Percentiles rank a stretch among this genome's conserved stretches.
Conservation (phyloP, 176 grass and related monocot genomes). For the Poa pratensis region DNA sequence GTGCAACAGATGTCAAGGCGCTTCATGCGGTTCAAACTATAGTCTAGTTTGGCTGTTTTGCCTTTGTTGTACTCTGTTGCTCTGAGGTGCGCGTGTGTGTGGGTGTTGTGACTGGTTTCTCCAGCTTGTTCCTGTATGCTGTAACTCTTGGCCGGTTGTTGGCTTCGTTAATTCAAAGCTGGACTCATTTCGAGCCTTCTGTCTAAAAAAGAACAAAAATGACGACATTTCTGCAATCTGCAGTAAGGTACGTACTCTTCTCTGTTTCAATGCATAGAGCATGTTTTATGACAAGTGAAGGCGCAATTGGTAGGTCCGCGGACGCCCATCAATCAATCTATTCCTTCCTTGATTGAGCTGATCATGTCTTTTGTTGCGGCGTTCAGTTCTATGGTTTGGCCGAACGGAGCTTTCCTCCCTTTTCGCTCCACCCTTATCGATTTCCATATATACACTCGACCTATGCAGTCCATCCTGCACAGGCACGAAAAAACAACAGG, state of each 20-base stretch:
- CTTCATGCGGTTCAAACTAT: too few relatives aligned
- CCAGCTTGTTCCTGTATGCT: too few relatives aligned
- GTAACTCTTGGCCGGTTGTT: too few relatives aligned
- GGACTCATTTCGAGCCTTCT: too few relatives aligned
- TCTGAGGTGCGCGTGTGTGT: too few relatives aligned
- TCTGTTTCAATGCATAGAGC: background rate
- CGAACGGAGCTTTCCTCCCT: background rate
- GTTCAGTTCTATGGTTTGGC: background rate
- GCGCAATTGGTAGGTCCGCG: background rate
- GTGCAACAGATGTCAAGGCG: too few relatives aligned
- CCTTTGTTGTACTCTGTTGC: too few relatives aligned
- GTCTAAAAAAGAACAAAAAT: too few relatives aligned
- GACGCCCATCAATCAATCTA: background rate
- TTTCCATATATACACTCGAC: constrained; percentile 5
- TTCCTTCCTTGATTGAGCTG: background rate
- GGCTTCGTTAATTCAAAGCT: too few relatives aligned
- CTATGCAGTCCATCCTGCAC: background rate
- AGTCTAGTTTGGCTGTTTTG: too few relatives aligned
- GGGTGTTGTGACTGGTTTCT: too few relatives aligned
- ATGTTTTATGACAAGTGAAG: background rate
- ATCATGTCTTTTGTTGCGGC: background rate
- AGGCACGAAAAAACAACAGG: background rate
- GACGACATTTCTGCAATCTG: background rate
- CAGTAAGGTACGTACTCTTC: background rate
- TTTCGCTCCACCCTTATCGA: background rate